Evolutionary conservation across 768 basidiomycete genomes (phyloP).

Genomic region (Mrakia frigida): DNA sequence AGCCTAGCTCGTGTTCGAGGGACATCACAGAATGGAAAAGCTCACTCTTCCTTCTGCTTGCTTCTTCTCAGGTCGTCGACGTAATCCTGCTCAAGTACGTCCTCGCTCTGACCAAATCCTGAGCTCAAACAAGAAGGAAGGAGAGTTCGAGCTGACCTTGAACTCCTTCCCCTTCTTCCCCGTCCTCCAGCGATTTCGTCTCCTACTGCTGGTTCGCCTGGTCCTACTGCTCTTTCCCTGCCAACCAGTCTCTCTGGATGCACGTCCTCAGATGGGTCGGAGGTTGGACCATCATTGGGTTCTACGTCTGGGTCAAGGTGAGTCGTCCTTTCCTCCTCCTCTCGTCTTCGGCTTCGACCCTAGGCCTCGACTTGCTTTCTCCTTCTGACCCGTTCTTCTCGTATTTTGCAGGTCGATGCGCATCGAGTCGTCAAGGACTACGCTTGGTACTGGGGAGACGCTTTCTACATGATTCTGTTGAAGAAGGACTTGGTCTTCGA

Average conservation of each 20-base stretch:
- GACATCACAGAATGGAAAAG: no score
- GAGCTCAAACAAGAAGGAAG: neutral
- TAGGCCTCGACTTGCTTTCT: neutral
- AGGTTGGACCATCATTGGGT: constrained; percentile 75
- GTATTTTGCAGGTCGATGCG: constrained; percentile 63
- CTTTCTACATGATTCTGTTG: constrained; percentile 43
- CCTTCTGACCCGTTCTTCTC: neutral
- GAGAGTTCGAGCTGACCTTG: neutral
- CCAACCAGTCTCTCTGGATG: constrained; percentile 62
- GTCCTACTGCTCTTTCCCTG: constrained; percentile 61
- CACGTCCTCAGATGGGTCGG: constrained; percentile 85
- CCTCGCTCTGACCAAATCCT: neutral
- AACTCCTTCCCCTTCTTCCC: neutral
- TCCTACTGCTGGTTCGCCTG: constrained; percentile 33
- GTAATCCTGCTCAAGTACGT: constrained; percentile 83
- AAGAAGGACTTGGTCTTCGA: constrained; percentile 76
- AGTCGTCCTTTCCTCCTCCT: neutral
- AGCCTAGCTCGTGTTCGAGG: neutral
- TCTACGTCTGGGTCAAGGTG: constrained; percentile 93
- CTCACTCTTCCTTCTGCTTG: neutral
- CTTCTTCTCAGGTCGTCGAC: constrained; percentile 23
- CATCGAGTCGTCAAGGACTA: constrained; percentile 97
- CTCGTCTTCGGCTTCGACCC: neutral
- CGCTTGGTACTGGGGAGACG: constrained; percentile 59
- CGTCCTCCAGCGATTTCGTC: constrained; percentile 47